phyloP scores from a whole-genome alignment of 495 filamentous ascomycete species.

The Aspergillus avenaceus region DNA sequence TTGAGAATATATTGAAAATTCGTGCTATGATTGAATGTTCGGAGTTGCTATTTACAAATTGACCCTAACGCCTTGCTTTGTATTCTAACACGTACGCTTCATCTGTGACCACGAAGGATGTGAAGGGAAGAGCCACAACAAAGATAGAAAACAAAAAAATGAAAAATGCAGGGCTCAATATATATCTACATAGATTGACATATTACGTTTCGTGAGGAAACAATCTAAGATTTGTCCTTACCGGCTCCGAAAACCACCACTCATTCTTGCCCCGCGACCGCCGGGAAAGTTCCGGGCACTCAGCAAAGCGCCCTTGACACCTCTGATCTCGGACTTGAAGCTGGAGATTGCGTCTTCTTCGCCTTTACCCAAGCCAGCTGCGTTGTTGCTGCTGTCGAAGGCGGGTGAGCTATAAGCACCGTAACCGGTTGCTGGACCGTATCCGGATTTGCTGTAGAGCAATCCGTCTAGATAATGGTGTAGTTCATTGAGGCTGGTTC shows the following conservation, averaged over 20 bases:
- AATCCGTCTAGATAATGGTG: conserved; percentile 50
- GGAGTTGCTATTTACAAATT: background rate
- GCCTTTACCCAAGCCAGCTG: conserved; percentile 39
- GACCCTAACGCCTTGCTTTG: conserved; percentile 10
- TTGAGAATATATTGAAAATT: no score
- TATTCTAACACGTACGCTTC: background rate
- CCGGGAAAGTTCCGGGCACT: conserved; percentile 67
- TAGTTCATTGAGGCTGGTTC: conserved; percentile 40
- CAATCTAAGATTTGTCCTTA: no score
- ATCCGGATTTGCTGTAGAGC: conserved; percentile 38
- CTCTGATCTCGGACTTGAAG: conserved; percentile 78
- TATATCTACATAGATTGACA: background rate
- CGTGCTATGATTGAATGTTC: no score
- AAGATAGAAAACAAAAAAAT: background rate
- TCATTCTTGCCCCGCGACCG: conserved; percentile 30
- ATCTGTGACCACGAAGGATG: background rate
- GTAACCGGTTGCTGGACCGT: conserved; percentile 29
- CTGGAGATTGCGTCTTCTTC: conserved; percentile 73
- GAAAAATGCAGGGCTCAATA: background rate
- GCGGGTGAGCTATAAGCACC: conserved; percentile 27
- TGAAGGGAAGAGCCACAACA: no score
- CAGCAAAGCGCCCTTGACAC: conserved; percentile 89
- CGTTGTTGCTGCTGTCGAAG: conserved; percentile 21
- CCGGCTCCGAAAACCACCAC: conserved; percentile 13
- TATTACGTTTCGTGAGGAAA: background rate